Evolutionary conservation across 1,139 yeast genomes (phyloP), one percentile per base, ranked within the genome.

Genomic region (Protomyces gravidus): DNA sequence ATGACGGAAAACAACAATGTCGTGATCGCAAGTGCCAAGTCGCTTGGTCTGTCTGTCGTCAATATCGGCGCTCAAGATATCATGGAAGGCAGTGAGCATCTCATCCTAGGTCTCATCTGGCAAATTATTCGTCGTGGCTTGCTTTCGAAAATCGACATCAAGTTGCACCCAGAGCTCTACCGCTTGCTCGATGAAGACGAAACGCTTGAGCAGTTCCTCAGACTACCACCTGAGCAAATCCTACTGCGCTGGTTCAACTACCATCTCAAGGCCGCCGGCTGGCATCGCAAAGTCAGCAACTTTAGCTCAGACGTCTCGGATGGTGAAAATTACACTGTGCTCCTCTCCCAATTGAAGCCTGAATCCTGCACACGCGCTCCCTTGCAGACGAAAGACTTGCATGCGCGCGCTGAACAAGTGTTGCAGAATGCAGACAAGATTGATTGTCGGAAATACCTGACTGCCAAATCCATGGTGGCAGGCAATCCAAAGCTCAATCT

Each of bases 171-270:
- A 2, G 99, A 92, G 73, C 80, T 92, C 71, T 92, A 94, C 75
- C 86, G 99, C 68, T 77, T 92, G 64, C 78, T 92, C 66, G 97
- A 89, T 71, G 97, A 92, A 48, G 98, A 92, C 71, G 99, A 92
- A 75, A 92, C 97, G 46, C 79, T 92, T 65, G 99, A 94, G 72
- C 97, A 92, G 74, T 92, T 92, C 72, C 78, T 92, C 71, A 84
- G 98, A 71, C 80, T 92, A 62, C 96, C 98, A 55, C 99, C 99
- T 62, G 99, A 92, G 78, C 96, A 92, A 75, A 94, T 92, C 64
- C 80, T 92, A 71, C 78, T 92, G 66, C 85, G 99, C 74, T 92
- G 99, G 99, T 88, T 92, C 78, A 92, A 92, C 72, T 92, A 84
- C 75, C 99, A 92, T 69, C 81, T 92, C 72, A 88, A 87, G 70